Evolutionary conservation across 208 protist genomes (phyloP), one percentile per base, ranked within the genome.

Genomic region (Crithidia sp.): DNA sequence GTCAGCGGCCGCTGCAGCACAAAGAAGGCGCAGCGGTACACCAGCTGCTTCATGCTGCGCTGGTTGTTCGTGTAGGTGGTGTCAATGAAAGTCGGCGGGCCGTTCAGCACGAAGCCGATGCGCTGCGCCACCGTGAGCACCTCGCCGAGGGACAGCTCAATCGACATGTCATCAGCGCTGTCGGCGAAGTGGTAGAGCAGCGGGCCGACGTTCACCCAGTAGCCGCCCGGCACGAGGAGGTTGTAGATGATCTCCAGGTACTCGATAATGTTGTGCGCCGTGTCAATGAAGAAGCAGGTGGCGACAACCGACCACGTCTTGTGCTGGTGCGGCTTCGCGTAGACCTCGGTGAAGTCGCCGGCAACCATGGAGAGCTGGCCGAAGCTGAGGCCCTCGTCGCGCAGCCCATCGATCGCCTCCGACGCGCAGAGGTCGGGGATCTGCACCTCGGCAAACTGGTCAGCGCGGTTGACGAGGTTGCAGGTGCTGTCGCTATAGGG

Each of bases 211-310:
- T 99, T 99, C 49, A 98, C 89, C 96, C 96, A 99, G 62, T 95
- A 90, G n/a, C 96, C 98, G 3, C 97, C 98, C 2, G 92, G 89
- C 13, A 88, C 78, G 28, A 98, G 89, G 37, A 98, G 77, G 44
- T 94, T 78, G 75, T 93, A 91, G 61, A 99, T 98, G 60, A 89
- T 96, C 68, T 97, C 87, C 36, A 99, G 71, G 74, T 99, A 99
- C 69, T 98, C 94, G 64, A 98, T 86, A 63, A 99, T 94, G 77
- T 99, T 98, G 77, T 97, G 93, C 5, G 98, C 98, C 4, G 98
- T 99, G 84, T 99, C 98, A 70, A 99, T 92, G 74, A 99, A 99
- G 81, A 99, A 99, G 71, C 95, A 98, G 14, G 97, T 98, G 28
- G 90, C 92, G 36, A 99, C 87, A 0, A 90, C 95, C 53, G 97